Conservation (phyloP, 495 filamentous ascomycete genomes). For the Penicillium subrubescens region DNA sequence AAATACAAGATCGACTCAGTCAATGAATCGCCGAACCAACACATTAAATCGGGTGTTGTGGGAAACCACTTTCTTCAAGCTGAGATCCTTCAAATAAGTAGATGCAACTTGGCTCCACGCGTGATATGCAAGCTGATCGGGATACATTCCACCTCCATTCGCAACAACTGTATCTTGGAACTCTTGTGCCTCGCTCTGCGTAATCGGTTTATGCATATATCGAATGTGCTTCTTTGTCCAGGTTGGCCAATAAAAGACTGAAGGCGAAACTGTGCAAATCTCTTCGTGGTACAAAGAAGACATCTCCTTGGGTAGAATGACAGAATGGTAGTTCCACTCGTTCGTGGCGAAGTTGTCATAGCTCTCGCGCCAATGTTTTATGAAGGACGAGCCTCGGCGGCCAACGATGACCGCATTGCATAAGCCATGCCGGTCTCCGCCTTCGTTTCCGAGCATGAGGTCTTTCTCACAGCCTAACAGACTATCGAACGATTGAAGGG, state of each 20-base stretch:
- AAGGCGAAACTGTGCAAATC: conserved; percentile 44
- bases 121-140: conserved; percentile 49
- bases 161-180: conserved; percentile 13
- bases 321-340: conserved; percentile 52
- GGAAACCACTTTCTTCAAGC: conserved; percentile 34
- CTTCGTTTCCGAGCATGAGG: conserved; percentile 47
- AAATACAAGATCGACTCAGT: neutral
- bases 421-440: conserved; percentile 47
- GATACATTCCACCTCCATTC: conserved; percentile 43
- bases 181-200: conserved; percentile 19
- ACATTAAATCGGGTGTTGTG: conserved; percentile 50
- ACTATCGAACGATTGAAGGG: conserved; percentile 15
- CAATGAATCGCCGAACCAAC: conserved; percentile 43
- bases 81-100: conserved; percentile 41
- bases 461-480: conserved; percentile 26
- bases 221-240: conserved; percentile 49
- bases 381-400: conserved; percentile 42
- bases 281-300: conserved; percentile 38
- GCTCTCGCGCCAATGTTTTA: conserved; percentile 43
- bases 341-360: conserved; percentile 40
- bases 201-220: conserved; percentile 48
- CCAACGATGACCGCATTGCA: conserved; percentile 51
- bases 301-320: conserved; percentile 44
- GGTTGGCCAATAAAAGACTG: conserved; percentile 52
- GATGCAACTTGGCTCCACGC: conserved; percentile 51